Evolutionary conservation across 2,329 filamentous ascomycete genomes (phyloP).

Genomic region (Stachybotrys chartarum): DNA sequence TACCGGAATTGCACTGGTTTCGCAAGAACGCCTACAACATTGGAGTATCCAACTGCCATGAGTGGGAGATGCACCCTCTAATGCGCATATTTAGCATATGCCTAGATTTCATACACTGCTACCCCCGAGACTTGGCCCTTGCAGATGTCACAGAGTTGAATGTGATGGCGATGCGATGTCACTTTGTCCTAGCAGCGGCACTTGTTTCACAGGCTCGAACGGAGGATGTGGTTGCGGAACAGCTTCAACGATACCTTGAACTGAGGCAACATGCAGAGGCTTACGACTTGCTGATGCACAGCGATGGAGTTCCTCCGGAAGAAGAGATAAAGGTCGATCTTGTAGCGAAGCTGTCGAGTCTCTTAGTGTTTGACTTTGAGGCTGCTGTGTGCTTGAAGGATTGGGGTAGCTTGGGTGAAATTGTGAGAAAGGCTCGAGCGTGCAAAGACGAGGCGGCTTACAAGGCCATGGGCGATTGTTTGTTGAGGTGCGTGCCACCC

Average conservation of each 20-base stretch:
- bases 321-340: slow-evolving; percentile 44
- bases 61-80: slow-evolving; percentile 46
- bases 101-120: slow-evolving; percentile 42
- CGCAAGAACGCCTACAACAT: slow-evolving; percentile 76
- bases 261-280: slow-evolving; percentile 52
- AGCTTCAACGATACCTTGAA: slow-evolving; percentile 55
- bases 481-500: slow-evolving; percentile 48
- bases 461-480: slow-evolving; percentile 59
- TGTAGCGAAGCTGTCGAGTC: slow-evolving; percentile 52
- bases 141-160: slow-evolving; percentile 39
- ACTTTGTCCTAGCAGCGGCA: slow-evolving; percentile 56
- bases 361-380: slow-evolving; percentile 76
- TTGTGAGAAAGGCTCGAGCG: slow-evolving; percentile 45
- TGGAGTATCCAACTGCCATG: slow-evolving; percentile 52
- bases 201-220: slow-evolving; percentile 44
- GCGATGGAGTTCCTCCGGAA: slow-evolving; percentile 29
- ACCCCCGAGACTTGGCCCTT: slow-evolving; percentile 37
- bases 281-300: slow-evolving; percentile 45
- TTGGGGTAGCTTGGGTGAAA: slow-evolving; percentile 57
- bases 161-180: slow-evolving; percentile 59
- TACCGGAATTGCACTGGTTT: slow-evolving; percentile 74
- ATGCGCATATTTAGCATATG: slow-evolving; percentile 50
- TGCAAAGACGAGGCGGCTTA: slow-evolving; percentile 41
- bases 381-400: slow-evolving; percentile 57
- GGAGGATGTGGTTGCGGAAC: slow-evolving; percentile 39